Conservation (phyloP, 163 green algal species). For the Scenedesmus sp. region DNA sequence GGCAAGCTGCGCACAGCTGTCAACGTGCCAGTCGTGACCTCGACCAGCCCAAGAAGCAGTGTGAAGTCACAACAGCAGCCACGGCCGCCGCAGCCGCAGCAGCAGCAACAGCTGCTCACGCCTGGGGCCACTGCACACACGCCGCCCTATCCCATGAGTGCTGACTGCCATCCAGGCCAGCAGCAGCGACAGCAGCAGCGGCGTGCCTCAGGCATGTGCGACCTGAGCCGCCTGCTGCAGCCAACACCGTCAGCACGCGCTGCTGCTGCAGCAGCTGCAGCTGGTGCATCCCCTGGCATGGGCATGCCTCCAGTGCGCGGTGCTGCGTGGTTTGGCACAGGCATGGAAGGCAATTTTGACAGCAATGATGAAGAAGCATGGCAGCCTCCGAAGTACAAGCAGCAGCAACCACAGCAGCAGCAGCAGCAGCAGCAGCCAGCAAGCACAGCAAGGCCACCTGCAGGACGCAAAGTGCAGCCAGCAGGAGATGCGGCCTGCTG, state of each 20-base stretch:
- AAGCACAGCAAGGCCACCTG: not conserved
- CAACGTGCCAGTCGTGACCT: not conserved
- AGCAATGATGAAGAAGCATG: not conserved
- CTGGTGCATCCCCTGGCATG: not conserved
- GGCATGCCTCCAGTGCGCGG: not conserved
- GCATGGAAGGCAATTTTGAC: not conserved
- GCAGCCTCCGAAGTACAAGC: not conserved
- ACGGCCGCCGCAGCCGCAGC: not conserved
- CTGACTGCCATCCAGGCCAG: not conserved
- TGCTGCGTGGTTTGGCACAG: not conserved
- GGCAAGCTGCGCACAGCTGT: not conserved
- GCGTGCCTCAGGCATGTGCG: not conserved
- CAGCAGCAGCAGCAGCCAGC: conserved; percentile 6
- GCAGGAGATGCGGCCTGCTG: not conserved
- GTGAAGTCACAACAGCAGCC: not conserved
- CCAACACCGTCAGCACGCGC: not conserved
- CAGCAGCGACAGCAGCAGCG: not conserved
- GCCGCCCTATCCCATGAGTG: not conserved
- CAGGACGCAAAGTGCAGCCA: not conserved
- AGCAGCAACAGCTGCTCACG: not conserved
- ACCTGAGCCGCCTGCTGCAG: not conserved
- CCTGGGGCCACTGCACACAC: not conserved
- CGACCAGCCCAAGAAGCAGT: not conserved
- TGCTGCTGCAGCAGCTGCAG: not conserved
- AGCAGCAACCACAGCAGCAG: conserved; percentile 12